Percentiles rank a stretch among this genome's conserved stretches.
Evolutionary conservation across 306 rosid genomes (phyloP).

Genomic region (Inga laurina): DNA sequence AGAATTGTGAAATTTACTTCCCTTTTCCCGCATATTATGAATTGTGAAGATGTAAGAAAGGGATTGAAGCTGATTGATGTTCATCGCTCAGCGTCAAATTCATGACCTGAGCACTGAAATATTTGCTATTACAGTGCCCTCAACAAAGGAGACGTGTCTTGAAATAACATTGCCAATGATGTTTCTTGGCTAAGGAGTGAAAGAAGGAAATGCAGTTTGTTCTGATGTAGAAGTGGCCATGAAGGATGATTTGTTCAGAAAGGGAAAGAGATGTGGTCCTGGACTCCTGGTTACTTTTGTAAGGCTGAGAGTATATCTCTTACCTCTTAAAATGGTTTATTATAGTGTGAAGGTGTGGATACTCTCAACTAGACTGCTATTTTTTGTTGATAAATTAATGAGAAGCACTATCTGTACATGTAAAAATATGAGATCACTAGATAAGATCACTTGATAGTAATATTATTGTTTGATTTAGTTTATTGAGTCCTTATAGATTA

Average conservation of each 20-base stretch:
- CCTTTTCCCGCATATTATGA: constrained; percentile 58
- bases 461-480: too few relatives aligned
- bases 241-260: neutral
- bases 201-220: neutral
- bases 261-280: neutral
- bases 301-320: neutral
- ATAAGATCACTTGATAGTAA: neutral
- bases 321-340: neutral
- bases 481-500: neutral
- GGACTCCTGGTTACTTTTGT: too few relatives aligned
- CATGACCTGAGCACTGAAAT: neutral
- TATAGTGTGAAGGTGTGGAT: neutral
- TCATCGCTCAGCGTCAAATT: constrained; percentile 15
- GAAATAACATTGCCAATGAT: neutral
- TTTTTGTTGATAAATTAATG: neutral
- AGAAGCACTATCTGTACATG: neutral
- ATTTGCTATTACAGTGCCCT: neutral
- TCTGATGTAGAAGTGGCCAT: neutral
- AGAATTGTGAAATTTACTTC: constrained; percentile 50
- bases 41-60: constrained; percentile 70
- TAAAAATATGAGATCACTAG: neutral
- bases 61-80: constrained; percentile 60
- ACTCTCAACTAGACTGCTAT: neutral
- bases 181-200: neutral
- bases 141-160: neutral